Evolutionary conservation across 495 filamentous ascomycete species (phyloP).

Genomic region (Xylaria acuta): DNA sequence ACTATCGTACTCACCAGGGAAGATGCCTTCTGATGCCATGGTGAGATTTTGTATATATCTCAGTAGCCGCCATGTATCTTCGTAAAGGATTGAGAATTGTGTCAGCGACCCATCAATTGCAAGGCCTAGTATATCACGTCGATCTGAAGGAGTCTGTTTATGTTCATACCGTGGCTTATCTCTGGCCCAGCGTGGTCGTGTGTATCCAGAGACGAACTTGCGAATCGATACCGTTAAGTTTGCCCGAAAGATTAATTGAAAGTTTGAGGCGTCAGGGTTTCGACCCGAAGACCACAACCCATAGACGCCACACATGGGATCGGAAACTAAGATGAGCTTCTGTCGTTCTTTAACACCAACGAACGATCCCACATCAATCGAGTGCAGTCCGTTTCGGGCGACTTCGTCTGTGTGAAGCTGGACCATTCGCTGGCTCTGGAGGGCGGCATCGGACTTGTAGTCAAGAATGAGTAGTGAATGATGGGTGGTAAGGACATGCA

Average conservation of each 20-base stretch:
- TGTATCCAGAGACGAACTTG: conserved; percentile 51
- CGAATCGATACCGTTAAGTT: conserved; percentile 57
- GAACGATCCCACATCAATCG: conserved; percentile 43
- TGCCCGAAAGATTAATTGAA: conserved; percentile 58
- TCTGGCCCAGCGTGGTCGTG: conserved; percentile 50
- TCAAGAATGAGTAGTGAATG: conserved; percentile 58
- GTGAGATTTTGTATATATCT: conserved; percentile 68
- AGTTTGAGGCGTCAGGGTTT: conserved; percentile 41
- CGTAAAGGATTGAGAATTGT: conserved; percentile 62
- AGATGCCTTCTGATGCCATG: background rate
- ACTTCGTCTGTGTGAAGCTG: conserved; percentile 46
- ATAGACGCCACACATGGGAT: conserved; percentile 53
- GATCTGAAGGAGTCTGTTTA: conserved; percentile 36
- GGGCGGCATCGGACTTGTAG: conserved; percentile 32
- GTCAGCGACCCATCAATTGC: conserved; percentile 70
- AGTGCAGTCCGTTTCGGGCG: conserved; percentile 45
- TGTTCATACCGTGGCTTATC: conserved; percentile 35
- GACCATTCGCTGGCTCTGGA: conserved; percentile 33
- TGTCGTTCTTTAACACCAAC: conserved; percentile 25
- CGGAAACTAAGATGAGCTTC: conserved; percentile 51
- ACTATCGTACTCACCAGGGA: background rate
- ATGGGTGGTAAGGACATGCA: conserved; percentile 49
- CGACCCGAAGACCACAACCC: conserved; percentile 57
- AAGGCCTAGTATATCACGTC: conserved; percentile 63
- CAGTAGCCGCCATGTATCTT: conserved; percentile 65